Evolutionary conservation across 495 filamentous ascomycete genomes (phyloP).

Genomic region (Aeminium ludgeri): DNA sequence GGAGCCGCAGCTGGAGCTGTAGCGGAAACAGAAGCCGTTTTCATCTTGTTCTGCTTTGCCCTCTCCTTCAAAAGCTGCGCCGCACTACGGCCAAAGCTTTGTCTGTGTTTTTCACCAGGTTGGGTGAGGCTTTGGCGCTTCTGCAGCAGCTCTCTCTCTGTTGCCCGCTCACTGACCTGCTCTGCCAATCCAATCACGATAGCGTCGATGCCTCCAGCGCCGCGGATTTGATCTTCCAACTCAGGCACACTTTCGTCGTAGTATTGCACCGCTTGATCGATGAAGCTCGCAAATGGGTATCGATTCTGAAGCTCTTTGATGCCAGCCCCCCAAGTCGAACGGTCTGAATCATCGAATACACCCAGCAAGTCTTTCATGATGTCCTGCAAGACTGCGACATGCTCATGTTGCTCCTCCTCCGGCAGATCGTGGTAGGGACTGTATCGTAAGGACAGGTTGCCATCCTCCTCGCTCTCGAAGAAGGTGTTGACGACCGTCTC

Average conservation of each 20-base stretch:
- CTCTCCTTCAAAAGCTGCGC: constrained; percentile 2
- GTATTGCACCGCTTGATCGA: constrained; percentile 6
- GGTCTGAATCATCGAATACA: constrained; percentile 1
- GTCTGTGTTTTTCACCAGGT: not conserved
- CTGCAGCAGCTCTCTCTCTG: not conserved
- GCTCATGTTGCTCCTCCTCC: not conserved
- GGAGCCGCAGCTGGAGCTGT: constrained; percentile 3
- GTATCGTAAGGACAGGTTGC: not conserved
- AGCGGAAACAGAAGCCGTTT: too few species aligned
- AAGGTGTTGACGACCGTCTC: constrained; percentile 4
- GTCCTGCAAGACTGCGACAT: not conserved
- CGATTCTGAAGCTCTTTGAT: not conserved
- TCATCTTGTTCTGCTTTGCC: not conserved
- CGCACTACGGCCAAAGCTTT: not conserved
- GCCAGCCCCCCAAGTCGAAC: not conserved
- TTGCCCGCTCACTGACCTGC: constrained; percentile 4
- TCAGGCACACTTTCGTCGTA: constrained; percentile 5
- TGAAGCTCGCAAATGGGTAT: constrained; percentile 14
- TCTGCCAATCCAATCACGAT: constrained; percentile 1
- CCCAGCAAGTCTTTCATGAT: not conserved
- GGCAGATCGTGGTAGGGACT: not conserved
- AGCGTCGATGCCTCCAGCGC: constrained; percentile 8
- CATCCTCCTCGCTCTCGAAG: constrained; percentile 3
- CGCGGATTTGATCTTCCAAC: constrained; percentile 10
- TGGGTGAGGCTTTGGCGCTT: constrained; percentile 8